phyloP scores from a whole-genome alignment of 768 basidiomycete species.

The Lactarius evosmus region DNA sequence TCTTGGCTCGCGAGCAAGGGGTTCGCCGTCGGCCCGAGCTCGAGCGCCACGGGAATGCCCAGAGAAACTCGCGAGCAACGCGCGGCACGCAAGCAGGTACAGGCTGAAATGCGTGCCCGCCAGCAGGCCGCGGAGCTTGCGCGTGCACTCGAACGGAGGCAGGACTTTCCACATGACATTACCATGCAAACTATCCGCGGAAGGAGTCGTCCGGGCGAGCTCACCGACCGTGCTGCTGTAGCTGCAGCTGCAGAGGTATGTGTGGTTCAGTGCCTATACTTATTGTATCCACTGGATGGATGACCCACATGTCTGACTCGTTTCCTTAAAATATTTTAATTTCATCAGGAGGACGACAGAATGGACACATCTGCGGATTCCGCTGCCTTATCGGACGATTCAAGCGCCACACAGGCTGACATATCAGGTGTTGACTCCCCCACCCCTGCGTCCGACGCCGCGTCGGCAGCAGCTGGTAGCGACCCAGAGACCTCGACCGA shows the following conservation, averaged over 20 bases:
- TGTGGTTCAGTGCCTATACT: not conserved
- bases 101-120: slow-evolving; percentile 53
- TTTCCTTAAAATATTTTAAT: slow-evolving; percentile 2
- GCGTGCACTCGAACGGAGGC: slow-evolving; percentile 54
- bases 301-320: slow-evolving; percentile 8
- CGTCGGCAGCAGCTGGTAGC: slow-evolving; percentile 39
- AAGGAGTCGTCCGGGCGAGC: slow-evolving; percentile 14
- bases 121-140: slow-evolving; percentile 59
- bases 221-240: slow-evolving; percentile 9
- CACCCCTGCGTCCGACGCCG: slow-evolving; percentile 23
- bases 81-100: slow-evolving; percentile 55
- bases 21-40: slow-evolving; percentile 78
- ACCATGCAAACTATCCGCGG: slow-evolving; percentile 21
- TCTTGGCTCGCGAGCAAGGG: slow-evolving; percentile 89
- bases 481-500: slow-evolving; percentile 64
- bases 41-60: slow-evolving; percentile 69
- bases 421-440: slow-evolving; percentile 24
- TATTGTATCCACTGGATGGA: not conserved
- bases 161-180: slow-evolving; percentile 19
- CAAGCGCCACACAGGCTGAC: slow-evolving; percentile 22
- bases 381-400: slow-evolving; percentile 23
- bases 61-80: slow-evolving; percentile 75
- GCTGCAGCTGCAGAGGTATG: slow-evolving; percentile 17
- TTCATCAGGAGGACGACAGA: slow-evolving; percentile 30
- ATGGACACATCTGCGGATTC: slow-evolving; percentile 27